Conservation (phyloP, 129 eudicot species). For the Calendula officinalis region DNA sequence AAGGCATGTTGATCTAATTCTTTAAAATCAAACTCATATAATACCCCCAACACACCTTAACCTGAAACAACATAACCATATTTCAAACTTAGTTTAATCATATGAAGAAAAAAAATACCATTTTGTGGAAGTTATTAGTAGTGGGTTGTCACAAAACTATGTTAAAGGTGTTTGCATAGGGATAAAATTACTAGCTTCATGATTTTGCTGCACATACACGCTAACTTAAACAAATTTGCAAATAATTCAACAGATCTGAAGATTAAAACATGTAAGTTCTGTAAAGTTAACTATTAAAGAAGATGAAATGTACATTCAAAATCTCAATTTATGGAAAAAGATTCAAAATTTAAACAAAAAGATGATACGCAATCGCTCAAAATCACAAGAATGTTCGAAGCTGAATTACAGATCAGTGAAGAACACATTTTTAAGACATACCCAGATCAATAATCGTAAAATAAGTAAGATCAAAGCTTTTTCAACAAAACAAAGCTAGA, state of each 20-base stretch:
- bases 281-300: no score
- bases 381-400: not conserved
- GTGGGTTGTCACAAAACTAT: no score
- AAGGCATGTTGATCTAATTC: constrained; percentile 52
- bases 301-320: no score
- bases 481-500: not conserved
- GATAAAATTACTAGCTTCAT: not conserved
- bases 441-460: constrained; percentile 13
- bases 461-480: not conserved
- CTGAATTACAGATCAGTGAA: constrained; percentile 1
- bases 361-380: not conserved
- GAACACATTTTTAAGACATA: not conserved
- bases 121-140: no score
- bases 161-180: no score
- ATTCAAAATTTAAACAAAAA: not conserved
- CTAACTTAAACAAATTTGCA: not conserved
- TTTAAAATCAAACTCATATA: constrained; percentile 17
- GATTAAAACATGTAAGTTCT: not conserved
- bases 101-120: not conserved
- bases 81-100: constrained; percentile 3
- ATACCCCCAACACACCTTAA: constrained; percentile 21
- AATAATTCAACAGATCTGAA: constrained; percentile 9
- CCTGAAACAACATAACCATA: constrained; percentile 27
- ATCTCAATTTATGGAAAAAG: not conserved
- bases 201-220: not conserved